Evolutionary conservation across 2,329 filamentous ascomycete species (phyloP).

Genomic region (Huntiella decipiens): DNA sequence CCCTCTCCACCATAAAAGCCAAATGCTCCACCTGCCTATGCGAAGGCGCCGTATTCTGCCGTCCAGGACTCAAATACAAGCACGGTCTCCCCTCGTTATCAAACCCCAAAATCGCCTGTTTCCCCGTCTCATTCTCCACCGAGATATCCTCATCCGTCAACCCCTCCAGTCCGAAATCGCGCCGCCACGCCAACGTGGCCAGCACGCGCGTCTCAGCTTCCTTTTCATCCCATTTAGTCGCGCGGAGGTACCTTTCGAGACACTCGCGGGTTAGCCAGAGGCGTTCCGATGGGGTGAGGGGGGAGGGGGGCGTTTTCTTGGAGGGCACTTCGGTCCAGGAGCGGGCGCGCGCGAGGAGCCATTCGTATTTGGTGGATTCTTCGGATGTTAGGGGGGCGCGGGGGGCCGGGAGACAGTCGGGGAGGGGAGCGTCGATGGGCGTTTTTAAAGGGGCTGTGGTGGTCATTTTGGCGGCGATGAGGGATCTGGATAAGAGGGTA

Average conservation of each 20-base stretch:
- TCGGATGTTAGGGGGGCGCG: constrained; percentile 48
- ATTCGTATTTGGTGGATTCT: constrained; percentile 64
- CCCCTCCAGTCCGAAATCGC: constrained; percentile 69
- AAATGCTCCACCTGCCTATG: constrained; percentile 83
- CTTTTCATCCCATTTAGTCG: constrained; percentile 70
- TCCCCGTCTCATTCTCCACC: constrained; percentile 88
- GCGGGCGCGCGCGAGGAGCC: constrained; percentile 50
- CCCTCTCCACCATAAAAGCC: constrained; percentile 86
- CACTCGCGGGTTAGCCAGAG: constrained; percentile 89
- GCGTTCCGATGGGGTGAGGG: constrained; percentile 60
- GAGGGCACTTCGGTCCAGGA: constrained; percentile 27
- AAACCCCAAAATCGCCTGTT: constrained; percentile 77
- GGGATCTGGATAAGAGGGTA: background rate
- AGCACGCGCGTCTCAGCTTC: constrained; percentile 64
- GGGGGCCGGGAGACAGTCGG: constrained; percentile 36
- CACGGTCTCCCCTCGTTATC: constrained; percentile 75
- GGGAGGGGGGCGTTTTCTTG: constrained; percentile 35
- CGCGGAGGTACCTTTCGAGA: constrained; percentile 77
- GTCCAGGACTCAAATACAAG: constrained; percentile 72
- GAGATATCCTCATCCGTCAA: constrained; percentile 76
- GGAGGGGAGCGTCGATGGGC: constrained; percentile 38
- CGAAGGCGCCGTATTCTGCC: constrained; percentile 78
- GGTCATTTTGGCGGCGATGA: constrained; percentile 4
- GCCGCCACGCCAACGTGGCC: constrained; percentile 67
- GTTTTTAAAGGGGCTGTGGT: constrained; percentile 23